Evolutionary conservation across 2,329 filamentous ascomycete genomes (phyloP), one percentile per base, ranked within the genome.

Genomic region (Blastomyces emzantsi): DNA sequence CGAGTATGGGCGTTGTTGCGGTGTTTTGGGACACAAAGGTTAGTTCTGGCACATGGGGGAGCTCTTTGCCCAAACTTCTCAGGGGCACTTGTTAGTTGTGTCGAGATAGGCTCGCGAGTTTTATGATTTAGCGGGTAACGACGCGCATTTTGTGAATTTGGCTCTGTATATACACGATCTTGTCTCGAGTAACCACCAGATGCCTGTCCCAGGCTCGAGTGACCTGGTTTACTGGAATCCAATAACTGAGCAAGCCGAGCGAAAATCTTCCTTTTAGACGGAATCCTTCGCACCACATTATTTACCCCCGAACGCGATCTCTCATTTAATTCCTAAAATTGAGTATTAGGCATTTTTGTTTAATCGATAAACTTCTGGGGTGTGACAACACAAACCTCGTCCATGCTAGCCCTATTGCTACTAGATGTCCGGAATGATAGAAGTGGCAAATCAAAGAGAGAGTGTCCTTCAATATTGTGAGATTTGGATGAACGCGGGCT

Each of bases 161-260:
- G n/a, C 5, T 22, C 58, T 11, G 19, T 49, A 17, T 49, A 36
- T 49, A n/a, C 28, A 51, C 41, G 58, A 28, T 47, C 41, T n/a
- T 17, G 15, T 58, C 17, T n/a, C 15, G 22, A 19, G 19, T 36
- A 60, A 22, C 9, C 25, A 49, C 25, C 17, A 36, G 41, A 5
- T 15, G 13, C 9, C 5, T 19, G 28, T n/a, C 17, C 58, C 17
- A 7, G 58, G 30, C 64, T 64, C 1, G 62, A n/a, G 7, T 66
- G 57, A 8, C 64, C 63, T 43, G 41, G 61, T 49, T 56, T 64
- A 17, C 47, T 39, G 30, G 66, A 66, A 62, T 66, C 64, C 13
- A 67, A 57, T 6, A 59, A 64, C 25, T 67, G 54, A 22, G 63
- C 64, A 25, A 65, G 63, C 9, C 64, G 62, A 52, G 66, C 43